Evolutionary conservation across 2,329 filamentous ascomycete species (phyloP), one percentile per base, ranked within the genome.

Genomic region (Penicillium sp.): DNA sequence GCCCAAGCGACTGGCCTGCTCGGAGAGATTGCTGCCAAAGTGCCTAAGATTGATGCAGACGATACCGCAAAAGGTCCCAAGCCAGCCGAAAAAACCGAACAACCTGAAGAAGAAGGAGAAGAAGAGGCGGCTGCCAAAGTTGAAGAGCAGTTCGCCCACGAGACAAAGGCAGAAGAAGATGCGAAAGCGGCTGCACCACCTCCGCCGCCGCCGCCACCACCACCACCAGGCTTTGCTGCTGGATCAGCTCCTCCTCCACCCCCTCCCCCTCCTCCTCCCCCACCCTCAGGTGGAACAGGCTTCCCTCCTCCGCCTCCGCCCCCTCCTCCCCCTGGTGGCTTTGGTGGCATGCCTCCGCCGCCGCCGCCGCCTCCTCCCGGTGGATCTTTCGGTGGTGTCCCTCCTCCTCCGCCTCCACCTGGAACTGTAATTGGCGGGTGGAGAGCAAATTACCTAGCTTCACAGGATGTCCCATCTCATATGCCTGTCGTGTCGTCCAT

Each of bases 401-500:
- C 86, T 4, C 85, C 87, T 13, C 88, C 88, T 1, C 85, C 87
- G 23, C 88, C 89, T 3, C 84, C 89, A 72, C 89, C 90, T 64
- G 89, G 88, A 50, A 84, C 87, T 58, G 84, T 85, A 57, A 82
- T 85, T 65, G 86, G 85, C 46, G 78, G 77, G 23, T 84, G 82
- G 75, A 79, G 82, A 64, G 91, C 91, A 7, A 89, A 92, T 65
- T 97, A 91, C 80, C 79, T 97, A 52, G 86, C 89, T 66, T 83
- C 87, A 67, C 83, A 85, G 35, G 82, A 83, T 61, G 85, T 86
- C 64, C 79, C 82, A 21, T 75, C 84, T 5, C 73, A 84, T 15
- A 85, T 87, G 7, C 83, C 92, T 68, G 88, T 90, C 48, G 80
- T 96, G 70, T 90, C 92, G 41, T 91, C 93, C 64, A 91, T 93